Percentiles rank a stretch among this genome's conserved stretches.
These are phyloP conservation scores for Penicillium expansum DNA, from an alignment of 2,329 filamentous ascomycete genomes.

Conservation along the genomic window DNA sequence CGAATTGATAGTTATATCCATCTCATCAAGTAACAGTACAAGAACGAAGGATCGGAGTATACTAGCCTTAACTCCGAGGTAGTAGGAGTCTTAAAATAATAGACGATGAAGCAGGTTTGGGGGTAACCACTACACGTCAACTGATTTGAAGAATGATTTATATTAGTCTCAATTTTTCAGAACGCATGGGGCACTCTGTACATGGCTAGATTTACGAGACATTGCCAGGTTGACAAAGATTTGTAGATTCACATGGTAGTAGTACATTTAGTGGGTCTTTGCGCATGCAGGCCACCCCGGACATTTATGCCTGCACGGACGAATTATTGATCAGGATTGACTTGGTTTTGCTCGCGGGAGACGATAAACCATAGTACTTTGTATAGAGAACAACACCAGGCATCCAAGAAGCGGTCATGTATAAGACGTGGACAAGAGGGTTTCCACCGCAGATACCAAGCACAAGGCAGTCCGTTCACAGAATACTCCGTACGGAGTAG, in stretches of 20 bases:
- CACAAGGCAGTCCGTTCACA: background rate
- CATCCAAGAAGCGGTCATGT: constrained; percentile 4
- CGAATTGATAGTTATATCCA: background rate
- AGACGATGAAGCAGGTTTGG: background rate
- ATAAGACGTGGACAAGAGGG: background rate
- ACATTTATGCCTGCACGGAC: constrained; percentile 7
- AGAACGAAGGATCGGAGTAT: background rate
- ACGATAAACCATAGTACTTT: background rate
- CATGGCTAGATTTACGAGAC: background rate
- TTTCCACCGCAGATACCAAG: background rate
- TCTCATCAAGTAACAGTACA: background rate
- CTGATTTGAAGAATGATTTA: background rate
- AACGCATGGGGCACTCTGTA: background rate
- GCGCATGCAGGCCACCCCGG: constrained; percentile 4
- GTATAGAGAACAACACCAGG: background rate
- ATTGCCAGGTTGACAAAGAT: constrained; percentile 1
- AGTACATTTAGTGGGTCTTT: constrained; percentile 8
- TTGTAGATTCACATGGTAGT: background rate
- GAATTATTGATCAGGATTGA: background rate
- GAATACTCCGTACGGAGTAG: no score
- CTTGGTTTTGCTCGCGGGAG: background rate
- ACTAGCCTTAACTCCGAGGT: background rate
- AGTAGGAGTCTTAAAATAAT: background rate
- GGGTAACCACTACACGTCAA: constrained; percentile 1
- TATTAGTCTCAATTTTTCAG: background rate